Evolutionary conservation across 768 basidiomycete species (phyloP), one percentile per base, ranked within the genome.

Genomic region (Fomitopsis serialis): DNA sequence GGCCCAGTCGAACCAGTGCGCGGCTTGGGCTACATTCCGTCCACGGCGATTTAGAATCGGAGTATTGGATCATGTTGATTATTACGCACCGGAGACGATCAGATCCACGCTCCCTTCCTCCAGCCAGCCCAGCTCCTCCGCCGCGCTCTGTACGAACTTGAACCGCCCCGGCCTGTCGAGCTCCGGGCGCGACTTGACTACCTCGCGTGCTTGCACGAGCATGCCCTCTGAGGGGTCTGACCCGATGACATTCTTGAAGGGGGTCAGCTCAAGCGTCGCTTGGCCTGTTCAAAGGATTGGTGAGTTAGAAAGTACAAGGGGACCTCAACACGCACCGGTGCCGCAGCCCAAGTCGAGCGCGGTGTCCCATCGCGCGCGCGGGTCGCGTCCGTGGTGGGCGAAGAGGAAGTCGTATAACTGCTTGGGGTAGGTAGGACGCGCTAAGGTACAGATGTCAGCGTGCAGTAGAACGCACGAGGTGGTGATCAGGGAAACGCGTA

Each of bases 341-440:
- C 92, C 90, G 68, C 91, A 92, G 3, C 92, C 90, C 2, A 92
- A 65, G 60, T 94, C 91, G 0, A 90, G 73, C 0, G 86, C 88
- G 17, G 68, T 72, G 13, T 80, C 74, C 77, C 81, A 87, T 50
- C 63, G 58, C 2, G 68, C 67, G 17, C 59, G 66, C 56, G 45
- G 56, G 1, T 61, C 63, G 12, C 58, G 54, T 5, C 60, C 64
- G 61, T 92, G 89, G 61, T 81, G 87, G 3, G 71, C 64, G 60
- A 82, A 81, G 42, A 92, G 70, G 40, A 78, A 70, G 23, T 87
- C 78, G 64, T 80, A 90, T 9, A 92, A 72, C 23, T 76, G 70
- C 3, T 70, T 66, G 2, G 91, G 89, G 62, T 92, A 92, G 0
- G 82, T 85, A 25, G 89, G 92, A 10, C 92, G 73, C 42, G 77